Conservation (phyloP, 169 alveolate species). For the Eimeria maxima region DNA sequence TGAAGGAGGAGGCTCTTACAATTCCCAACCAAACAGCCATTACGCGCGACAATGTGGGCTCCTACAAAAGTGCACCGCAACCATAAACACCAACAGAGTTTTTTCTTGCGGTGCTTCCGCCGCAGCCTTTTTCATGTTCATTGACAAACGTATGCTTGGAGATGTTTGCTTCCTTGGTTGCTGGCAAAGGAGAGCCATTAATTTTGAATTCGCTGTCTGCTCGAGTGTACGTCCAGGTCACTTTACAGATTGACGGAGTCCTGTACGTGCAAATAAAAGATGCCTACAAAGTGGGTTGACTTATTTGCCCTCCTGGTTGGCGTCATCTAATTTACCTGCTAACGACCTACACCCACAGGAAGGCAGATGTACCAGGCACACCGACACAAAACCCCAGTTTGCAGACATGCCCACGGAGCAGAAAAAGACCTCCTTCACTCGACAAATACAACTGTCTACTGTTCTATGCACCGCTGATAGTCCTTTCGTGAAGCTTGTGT, state of each 20-base stretch:
- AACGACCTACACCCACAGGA: too few relatives aligned
- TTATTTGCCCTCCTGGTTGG: neutral
- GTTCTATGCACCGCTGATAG: neutral
- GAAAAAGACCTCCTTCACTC: neutral
- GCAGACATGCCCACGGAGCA: neutral
- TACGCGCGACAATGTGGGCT: slow-evolving; percentile 96
- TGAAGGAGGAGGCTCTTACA: slow-evolving; percentile 96
- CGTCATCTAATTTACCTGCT: neutral
- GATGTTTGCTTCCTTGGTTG: neutral
- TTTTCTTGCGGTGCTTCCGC: neutral
- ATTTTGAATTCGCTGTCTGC: neutral
- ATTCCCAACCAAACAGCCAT: slow-evolving; percentile 97
- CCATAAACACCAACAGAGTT: neutral
- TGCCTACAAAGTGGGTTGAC: slow-evolving; percentile 87
- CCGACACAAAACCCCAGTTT: neutral
- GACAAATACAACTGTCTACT: neutral
- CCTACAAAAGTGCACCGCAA: neutral
- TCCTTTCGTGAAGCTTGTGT: neutral
- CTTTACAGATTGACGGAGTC: slow-evolving; percentile 97
- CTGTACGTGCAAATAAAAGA: slow-evolving; percentile 94
- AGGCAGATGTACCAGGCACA: neutral
- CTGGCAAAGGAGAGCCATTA: neutral
- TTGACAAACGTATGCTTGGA: neutral
- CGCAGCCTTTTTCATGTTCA: neutral
- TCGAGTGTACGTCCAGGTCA: slow-evolving; percentile 86